Conservation (phyloP, 345 rosid genomes). For the Hypericum perforatum region DNA sequence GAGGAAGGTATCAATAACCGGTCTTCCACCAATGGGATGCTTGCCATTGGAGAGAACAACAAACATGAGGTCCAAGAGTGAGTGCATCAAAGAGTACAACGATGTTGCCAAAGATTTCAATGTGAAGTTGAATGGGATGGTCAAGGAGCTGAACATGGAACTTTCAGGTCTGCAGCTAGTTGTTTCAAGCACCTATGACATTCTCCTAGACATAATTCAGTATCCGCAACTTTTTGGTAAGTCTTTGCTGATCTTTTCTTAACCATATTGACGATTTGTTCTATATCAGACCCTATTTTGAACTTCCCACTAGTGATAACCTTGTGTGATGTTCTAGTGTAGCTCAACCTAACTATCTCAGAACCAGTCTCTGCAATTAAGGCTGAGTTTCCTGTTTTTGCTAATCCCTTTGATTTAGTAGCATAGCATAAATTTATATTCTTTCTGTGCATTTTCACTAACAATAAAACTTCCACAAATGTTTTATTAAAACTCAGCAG, state of each 20-base stretch:
- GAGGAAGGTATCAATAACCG: slow-evolving; percentile 42
- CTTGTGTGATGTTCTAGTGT: no score
- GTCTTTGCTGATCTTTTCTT: slow-evolving; percentile 11
- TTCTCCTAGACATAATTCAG: slow-evolving; percentile 37
- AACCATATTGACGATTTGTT: background rate
- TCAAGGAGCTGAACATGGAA: slow-evolving; percentile 28
- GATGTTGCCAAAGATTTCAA: slow-evolving; percentile 55
- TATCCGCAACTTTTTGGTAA: slow-evolving; percentile 47
- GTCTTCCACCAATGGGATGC: slow-evolving; percentile 83
- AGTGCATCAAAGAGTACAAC: slow-evolving; percentile 51
- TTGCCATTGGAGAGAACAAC: slow-evolving; percentile 70
- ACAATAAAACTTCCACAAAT: no score
- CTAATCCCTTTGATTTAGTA: no score
- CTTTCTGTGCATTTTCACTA: no score
- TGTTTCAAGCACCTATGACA: slow-evolving; percentile 34
- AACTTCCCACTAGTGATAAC: no score
- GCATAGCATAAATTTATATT: no score
- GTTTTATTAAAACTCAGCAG: no score
- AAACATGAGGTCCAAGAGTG: slow-evolving; percentile 32
- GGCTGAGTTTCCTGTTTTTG: no score
- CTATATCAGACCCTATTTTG: background rate
- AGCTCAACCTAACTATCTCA: no score
- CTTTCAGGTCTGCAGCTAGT: slow-evolving; percentile 39
- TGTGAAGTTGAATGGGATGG: slow-evolving; percentile 27
- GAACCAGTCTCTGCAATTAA: no score